Evolutionary conservation across 768 basidiomycete genomes (phyloP).

Genomic region (Pleurotus sapidus): DNA sequence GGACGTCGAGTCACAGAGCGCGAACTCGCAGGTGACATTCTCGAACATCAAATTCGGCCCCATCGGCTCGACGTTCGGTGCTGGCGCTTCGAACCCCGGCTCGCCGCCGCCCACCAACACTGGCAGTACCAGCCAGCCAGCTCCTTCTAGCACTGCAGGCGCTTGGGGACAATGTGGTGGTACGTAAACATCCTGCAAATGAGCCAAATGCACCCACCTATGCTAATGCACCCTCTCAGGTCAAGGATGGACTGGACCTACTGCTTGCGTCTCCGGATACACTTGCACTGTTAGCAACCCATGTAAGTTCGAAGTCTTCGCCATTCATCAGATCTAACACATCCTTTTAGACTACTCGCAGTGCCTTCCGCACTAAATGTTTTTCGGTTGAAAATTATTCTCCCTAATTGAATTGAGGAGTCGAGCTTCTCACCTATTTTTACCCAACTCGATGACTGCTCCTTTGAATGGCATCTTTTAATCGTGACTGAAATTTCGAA

Average conservation of each 20-base stretch:
- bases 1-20: conserved; percentile 28
- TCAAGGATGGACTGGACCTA: conserved; percentile 38
- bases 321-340: not conserved
- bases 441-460: not conserved
- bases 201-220: not conserved
- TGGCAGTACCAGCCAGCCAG: not conserved
- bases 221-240: conserved; percentile 12
- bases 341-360: conserved; percentile 1
- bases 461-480: not conserved
- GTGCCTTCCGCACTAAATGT: not conserved
- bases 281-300: conserved; percentile 34
- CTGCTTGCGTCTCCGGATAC: conserved; percentile 33
- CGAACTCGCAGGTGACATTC: conserved; percentile 30
- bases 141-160: not conserved
- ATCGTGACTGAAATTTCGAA: not conserved
- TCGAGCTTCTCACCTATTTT: not conserved
- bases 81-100: not conserved
- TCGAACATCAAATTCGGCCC: conserved; percentile 40
- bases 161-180: conserved; percentile 4
- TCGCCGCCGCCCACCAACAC: not conserved
- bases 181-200: not conserved
- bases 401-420: not conserved
- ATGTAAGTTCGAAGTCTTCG: conserved; percentile 28
- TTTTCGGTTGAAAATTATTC: not conserved
- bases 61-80: conserved; percentile 32